A percentile compares a stretch with the other conserved stretches of the same genome.
These are phyloP conservation scores for Lentinula guzmanii DNA, from an alignment of 768 basidiomycete species.

Conservation along the genomic window DNA sequence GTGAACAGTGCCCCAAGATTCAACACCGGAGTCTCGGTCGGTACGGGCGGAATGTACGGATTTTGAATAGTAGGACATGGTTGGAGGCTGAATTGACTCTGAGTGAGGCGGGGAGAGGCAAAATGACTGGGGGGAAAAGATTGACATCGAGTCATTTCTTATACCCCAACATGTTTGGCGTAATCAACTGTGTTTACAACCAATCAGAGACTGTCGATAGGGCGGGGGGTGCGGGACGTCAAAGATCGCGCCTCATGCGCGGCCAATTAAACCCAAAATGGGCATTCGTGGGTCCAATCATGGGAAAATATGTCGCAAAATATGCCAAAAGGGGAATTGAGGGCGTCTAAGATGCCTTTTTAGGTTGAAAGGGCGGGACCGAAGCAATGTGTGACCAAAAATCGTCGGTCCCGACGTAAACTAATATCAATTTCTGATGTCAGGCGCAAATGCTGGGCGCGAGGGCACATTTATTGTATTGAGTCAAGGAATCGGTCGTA, in stretches of 20 bases:
- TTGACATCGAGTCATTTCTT: conserved; percentile 5
- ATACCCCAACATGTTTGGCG: neutral
- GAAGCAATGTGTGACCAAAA: neutral
- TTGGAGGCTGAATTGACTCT: neutral
- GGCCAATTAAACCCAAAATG: neutral
- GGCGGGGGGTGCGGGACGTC: conserved; percentile 3
- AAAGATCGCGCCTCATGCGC: neutral
- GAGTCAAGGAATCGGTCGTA: too few species aligned
- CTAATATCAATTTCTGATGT: neutral
- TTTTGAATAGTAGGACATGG: neutral
- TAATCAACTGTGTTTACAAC: neutral
- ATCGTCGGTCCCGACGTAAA: neutral
- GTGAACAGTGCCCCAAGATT: conserved; percentile 1
- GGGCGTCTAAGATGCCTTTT: neutral
- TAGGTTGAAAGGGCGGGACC: neutral
- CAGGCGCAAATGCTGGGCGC: neutral
- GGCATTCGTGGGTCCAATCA: neutral
- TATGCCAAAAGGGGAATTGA: neutral
- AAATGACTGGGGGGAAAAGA: neutral
- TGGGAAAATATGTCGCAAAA: neutral
- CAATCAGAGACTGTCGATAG: neutral
- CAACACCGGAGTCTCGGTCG: neutral
- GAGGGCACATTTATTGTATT: neutral
- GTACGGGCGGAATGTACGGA: neutral
- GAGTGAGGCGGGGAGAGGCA: neutral